Base-by-base conservation (phyloP, 1,139 yeast genomes). In the Blastobotrys elegans region DNA sequence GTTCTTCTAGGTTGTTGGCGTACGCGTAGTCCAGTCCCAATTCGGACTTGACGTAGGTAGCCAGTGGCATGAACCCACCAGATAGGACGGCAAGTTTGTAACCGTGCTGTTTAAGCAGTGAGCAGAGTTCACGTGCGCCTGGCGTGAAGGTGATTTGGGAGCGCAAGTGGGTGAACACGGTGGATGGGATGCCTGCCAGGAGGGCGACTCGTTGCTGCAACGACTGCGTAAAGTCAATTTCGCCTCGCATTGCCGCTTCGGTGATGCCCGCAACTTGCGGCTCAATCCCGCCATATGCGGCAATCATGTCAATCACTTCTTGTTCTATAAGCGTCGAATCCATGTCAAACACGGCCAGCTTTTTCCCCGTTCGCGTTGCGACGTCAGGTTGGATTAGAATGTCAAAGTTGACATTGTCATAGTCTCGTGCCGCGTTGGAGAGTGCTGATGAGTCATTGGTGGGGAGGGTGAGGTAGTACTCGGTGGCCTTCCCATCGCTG, bases 161-260 rank as follows among this genome's bases (percentile, higher is more conserved):
- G 65, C 86, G 82, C 58, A 94, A 74, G 49, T 84, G 86, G 31
- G 81, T 89, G 84, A 96, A 92, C 40, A 92, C 77, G 2, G 79
- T 74, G 18, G 87, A 73, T 48, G 84, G 80, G 33, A 92, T 84
- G 2, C 98, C 98, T 61, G 80, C 80, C 53, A 94, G 73, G 24
- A 94, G 72, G 16, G 71, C 69, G 10, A 89, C 97, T 50, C 98
- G 77, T 62, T 79, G 81, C 4, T 73, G 72, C 46, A 94, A 72
- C 1, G 96, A 87, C 58, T 85, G 86, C 54, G 79, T 82, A 70
- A 94, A 94, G 64, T 94, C 97, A 21, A 94, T 72, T 61, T 92
- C 96, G 24, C 97, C 97, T 59, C 90, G 89, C 99, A 94, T 94
- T 32, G 98, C 98, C 36, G 90, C 74, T 40, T 85, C 89, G 3